Conservation (phyloP, 2,329 filamentous ascomycete genomes). For the Eurotiales sp. region DNA sequence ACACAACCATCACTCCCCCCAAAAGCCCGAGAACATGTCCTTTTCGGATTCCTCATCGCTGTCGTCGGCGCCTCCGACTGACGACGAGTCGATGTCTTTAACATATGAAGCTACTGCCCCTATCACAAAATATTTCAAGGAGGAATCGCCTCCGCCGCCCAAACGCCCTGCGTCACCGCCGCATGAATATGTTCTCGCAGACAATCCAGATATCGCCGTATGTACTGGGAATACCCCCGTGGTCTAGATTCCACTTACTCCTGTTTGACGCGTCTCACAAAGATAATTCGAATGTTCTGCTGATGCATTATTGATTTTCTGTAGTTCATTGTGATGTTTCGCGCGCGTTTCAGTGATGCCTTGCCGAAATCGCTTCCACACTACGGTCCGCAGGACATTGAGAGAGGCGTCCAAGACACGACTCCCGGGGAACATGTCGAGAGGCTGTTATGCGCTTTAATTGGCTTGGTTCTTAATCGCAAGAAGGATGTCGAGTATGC, state of each 20-base stretch:
- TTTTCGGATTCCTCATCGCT: conserved; percentile 56
- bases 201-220: conserved; percentile 90
- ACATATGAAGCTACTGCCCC: conserved; percentile 39
- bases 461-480: conserved; percentile 85
- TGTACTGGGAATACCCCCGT: conserved; percentile 42
- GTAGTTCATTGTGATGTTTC: conserved; percentile 97
- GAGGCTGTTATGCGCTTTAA: conserved; percentile 80
- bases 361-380: conserved; percentile 85
- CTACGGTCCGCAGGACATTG: conserved; percentile 92
- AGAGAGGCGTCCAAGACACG: conserved; percentile 74
- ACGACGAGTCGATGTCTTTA: conserved; percentile 51
- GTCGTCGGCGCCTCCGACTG: conserved; percentile 57
- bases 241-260: conserved; percentile 32
- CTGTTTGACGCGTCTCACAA: conserved; percentile 18
- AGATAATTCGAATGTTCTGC: conserved; percentile 12
- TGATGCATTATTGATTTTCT: conserved; percentile 27
- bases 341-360: conserved; percentile 83
- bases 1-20: conserved; percentile 21
- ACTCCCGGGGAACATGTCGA: conserved; percentile 81
- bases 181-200: conserved; percentile 83
- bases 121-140: conserved; percentile 49
- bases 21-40: conserved; percentile 37
- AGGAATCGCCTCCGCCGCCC: conserved; percentile 60
- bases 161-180: conserved; percentile 84
- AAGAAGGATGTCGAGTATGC: conserved; percentile 98